Evolutionary conservation across 2,329 filamentous ascomycete genomes (phyloP), one percentile per base, ranked within the genome.

Genomic region (Kalmusia sp.): DNA sequence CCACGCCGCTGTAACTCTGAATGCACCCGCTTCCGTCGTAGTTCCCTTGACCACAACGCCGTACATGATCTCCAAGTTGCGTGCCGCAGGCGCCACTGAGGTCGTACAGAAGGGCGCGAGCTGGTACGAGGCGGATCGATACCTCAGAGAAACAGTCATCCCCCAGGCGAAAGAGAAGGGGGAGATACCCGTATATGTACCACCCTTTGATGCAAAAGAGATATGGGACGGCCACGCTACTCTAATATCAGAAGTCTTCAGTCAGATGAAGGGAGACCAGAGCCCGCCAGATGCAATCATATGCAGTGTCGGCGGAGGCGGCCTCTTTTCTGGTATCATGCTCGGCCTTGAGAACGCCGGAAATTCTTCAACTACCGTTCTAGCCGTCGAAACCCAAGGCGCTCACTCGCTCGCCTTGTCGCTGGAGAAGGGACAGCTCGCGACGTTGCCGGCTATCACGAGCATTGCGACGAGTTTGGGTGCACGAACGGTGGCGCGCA

Each of bases 221-320:
- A 77, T 90, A 44, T 90, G 87, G 88, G 79, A 82, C 24, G 88
- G 87, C 8, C 80, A 86, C 40, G 73, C 79, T 6, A 84, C 78
- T 7, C 73, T 90, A 14, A 75, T 89, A 27, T 75, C 80, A 25
- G 79, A 81, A 65, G 61, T 79, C 4, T 54, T 65, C 7, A 60
- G 69, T 14, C 72, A 80, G 52, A 54, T 79, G 41, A 14, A 62
- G 49, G 72, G 73, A 1, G 77, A 28, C 6, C 19, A 35, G 9
- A 37, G 27, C 27, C 27, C 77, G 12, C 81, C 89, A 2, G 87
- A 92, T 65, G 89, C 80, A 3, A 78, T 95, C 8, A 81, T 93
- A 15, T 92, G 89, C 70, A 88, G 82, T 58, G 89, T 92, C 19
- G 91, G 91, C 2, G 91, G 91, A 4, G 91, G 91, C 3, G 90